Evolutionary conservation across 148 eudicot genomes (phyloP), one percentile per base, ranked within the genome.

Genomic region (Rheum nobile): DNA sequence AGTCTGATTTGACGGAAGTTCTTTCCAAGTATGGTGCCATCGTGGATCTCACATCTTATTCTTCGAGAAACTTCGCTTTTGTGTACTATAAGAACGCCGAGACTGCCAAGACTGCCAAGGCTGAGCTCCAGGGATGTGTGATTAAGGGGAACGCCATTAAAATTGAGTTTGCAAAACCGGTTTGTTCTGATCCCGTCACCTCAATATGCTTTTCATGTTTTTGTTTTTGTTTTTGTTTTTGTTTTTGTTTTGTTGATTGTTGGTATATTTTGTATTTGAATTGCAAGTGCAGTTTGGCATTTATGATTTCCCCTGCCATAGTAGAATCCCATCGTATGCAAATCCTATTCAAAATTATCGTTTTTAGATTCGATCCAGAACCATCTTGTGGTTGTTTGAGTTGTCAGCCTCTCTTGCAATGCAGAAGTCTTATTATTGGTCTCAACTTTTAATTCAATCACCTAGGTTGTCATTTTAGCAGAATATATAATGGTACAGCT

Each of bases 131-230:
- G n/a, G 96, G 97, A 16, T 77, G 75, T 72, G 8, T 73, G 44
- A 38, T 94, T 48, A 86, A 76, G 46, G 91, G 91, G 3, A 80
- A 70, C 54, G 52, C 87, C 0, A 43, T 94, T 63, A 89, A 82
- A 78, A 94, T 94, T 72, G 90, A 94, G 77, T 94, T 94, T 81
- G 93, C 97, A 24, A 91, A 84, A 83, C 91, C 89, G 91, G 98
- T 93, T 83, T 80, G 92, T 89, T 76, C 79, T 73, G 39, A 50
- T 78, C 86, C 73, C 57, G 67, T 43, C 39, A 46, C 21, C 44
- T 80, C 65, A 63, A 77, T 73, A 22, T 24, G 24, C 57, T 71
- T 68, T 73, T 32, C 19, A 28, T 63, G 63, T 55, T 38, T 19
- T 41, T 16, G 9, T 26, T 32, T 24, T 21, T 63, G 63, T 55